Conservation (phyloP, 2,329 filamentous ascomycete species). For the Didymella glomerata region DNA sequence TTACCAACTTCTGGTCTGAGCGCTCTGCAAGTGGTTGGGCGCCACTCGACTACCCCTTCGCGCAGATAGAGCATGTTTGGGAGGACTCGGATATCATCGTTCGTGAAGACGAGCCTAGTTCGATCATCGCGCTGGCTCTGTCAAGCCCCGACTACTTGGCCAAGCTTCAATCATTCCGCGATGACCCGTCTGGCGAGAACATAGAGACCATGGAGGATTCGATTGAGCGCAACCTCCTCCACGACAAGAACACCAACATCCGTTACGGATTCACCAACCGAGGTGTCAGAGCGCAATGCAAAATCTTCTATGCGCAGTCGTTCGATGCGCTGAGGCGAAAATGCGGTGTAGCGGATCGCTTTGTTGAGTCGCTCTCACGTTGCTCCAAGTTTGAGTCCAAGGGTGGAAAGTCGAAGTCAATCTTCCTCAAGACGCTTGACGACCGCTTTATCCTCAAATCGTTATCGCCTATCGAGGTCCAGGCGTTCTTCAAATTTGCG, state of each 20-base stretch:
- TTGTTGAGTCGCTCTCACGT: conserved; percentile 91
- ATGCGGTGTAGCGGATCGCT: conserved; percentile 90
- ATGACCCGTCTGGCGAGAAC: conserved; percentile 32
- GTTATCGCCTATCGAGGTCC: conserved; percentile 87
- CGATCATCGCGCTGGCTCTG: conserved; percentile 90
- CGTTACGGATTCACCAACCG: conserved; percentile 96
- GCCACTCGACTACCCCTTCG: conserved; percentile 87
- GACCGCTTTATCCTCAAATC: conserved; percentile 94
- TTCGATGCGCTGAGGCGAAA: conserved; percentile 94
- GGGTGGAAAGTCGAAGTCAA: conserved; percentile 95
- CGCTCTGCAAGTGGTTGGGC: conserved; percentile 95
- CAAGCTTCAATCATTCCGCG: conserved; percentile 75
- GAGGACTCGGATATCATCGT: conserved; percentile 97
- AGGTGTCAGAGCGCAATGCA: conserved; percentile 94
- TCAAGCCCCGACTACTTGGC: conserved; percentile 85
- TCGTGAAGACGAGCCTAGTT: conserved; percentile 95
- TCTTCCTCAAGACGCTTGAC: conserved; percentile 96
- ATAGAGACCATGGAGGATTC: conserved; percentile 66
- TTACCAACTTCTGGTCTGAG: conserved; percentile 98
- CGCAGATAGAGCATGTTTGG: conserved; percentile 88
- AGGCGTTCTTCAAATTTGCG: conserved; percentile 92
- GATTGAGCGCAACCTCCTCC: conserved; percentile 84
- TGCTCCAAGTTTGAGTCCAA: conserved; percentile 99
- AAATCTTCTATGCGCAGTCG: conserved; percentile 98
- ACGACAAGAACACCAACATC: conserved; percentile 87